These are phyloP conservation scores for Pyricularia sp. DNA, from an alignment of 2,329 filamentous ascomycete species.

Conservation along the genomic window DNA sequence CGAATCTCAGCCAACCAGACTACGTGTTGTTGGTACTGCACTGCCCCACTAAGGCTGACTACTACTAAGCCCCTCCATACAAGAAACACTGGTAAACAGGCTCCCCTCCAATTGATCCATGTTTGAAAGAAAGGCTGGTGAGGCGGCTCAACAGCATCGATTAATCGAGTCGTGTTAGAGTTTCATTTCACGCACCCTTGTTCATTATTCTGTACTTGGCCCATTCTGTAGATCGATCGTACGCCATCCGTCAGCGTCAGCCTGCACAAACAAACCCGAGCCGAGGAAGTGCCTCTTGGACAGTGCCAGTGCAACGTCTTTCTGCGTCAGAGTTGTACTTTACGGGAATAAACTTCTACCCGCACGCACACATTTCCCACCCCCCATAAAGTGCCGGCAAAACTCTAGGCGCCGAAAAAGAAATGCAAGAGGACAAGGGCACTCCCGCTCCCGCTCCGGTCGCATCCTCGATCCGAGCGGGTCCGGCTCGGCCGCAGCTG, in stretches of 20 bases:
- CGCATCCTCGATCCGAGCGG: conserved; percentile 11
- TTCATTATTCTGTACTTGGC: neutral
- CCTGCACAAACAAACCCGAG: neutral
- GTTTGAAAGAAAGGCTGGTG: neutral
- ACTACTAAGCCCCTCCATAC: neutral
- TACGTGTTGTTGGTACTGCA: neutral
- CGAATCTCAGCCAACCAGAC: neutral
- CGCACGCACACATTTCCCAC: neutral
- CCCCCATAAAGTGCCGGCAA: neutral
- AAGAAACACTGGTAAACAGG: neutral
- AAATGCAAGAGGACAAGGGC: neutral
- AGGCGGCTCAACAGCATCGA: neutral
- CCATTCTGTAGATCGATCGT: neutral
- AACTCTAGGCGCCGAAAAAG: neutral
- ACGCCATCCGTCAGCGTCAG: neutral
- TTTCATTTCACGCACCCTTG: neutral
- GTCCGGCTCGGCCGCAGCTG: conserved; percentile 31
- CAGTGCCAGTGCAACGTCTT: neutral
- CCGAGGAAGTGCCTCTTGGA: neutral
- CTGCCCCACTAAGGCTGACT: neutral
- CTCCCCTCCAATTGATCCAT: neutral
- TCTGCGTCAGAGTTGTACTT: neutral
- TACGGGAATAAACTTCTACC: neutral
- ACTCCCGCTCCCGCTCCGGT: conserved; percentile 4
- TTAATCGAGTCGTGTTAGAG: neutral